These are phyloP conservation scores for Paramecium sexaurelia DNA, from an alignment of 73 alveolate species.

Conservation along the genomic window DNA sequence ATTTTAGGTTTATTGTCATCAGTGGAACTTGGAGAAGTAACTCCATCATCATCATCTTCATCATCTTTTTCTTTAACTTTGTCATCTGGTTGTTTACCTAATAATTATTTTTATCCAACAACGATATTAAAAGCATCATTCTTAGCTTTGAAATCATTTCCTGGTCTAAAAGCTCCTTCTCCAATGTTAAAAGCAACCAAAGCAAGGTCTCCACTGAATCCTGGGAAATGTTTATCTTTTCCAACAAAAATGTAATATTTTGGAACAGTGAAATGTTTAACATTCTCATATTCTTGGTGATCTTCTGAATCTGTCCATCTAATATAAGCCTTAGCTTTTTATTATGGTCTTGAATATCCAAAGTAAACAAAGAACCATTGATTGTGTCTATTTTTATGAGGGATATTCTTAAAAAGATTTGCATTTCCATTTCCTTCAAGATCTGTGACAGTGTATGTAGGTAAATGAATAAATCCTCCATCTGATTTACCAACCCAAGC, in stretches of 20 bases:
- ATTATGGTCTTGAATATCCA: neutral
- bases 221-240: constrained; percentile 50
- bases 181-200: neutral
- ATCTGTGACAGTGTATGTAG: constrained; percentile 51
- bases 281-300: constrained; percentile 12
- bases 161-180: constrained; percentile 49
- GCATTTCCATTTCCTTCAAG: constrained; percentile 56
- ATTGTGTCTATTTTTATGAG: constrained; percentile 4
- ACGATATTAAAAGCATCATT: neutral
- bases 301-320: constrained; percentile 31
- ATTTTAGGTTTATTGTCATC: neutral
- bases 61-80: constrained; percentile 32
- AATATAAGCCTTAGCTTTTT: constrained; percentile 34
- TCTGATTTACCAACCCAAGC: constrained; percentile 31
- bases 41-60: constrained; percentile 47
- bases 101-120: neutral
- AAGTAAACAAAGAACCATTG: constrained; percentile 56
- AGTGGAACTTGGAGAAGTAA: neutral
- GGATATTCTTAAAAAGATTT: constrained; percentile 25
- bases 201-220: constrained; percentile 16
- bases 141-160: constrained; percentile 43
- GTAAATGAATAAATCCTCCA: constrained; percentile 47
- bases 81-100: constrained; percentile 30
- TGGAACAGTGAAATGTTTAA: constrained; percentile 45
- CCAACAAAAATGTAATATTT: constrained; percentile 33